A percentile compares a stretch with the other conserved stretches of the same genome.
These are phyloP conservation scores for Sporobolomyces phaffii DNA, from an alignment of 768 basidiomycete genomes.

Conservation along the genomic window DNA sequence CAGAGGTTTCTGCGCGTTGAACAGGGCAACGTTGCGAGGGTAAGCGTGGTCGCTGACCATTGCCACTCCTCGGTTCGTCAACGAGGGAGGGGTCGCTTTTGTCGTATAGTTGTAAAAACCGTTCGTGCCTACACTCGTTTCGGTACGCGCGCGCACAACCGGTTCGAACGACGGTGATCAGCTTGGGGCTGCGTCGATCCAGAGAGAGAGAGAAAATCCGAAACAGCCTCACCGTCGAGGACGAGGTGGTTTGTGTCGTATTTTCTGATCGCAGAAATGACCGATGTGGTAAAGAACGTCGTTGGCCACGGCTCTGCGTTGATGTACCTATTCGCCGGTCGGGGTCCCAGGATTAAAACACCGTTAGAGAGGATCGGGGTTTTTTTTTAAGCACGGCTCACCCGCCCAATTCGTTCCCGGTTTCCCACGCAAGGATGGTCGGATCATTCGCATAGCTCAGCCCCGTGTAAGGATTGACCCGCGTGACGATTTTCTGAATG, in stretches of 20 bases:
- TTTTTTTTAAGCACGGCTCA: no score
- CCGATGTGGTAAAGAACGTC: neutral
- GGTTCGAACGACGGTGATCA: neutral
- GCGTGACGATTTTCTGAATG: constrained; percentile 27
- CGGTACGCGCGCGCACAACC: no score
- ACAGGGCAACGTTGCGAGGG: constrained; percentile 22
- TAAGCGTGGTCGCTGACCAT: constrained; percentile 36
- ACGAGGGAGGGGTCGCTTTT: neutral
- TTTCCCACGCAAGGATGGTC: constrained; percentile 42
- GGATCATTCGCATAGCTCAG: constrained; percentile 34
- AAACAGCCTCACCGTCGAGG: constrained; percentile 27
- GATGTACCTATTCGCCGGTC: no score
- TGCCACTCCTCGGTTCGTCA: neutral
- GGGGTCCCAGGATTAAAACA: no score
- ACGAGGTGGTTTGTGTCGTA: constrained; percentile 16
- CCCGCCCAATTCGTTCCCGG: constrained; percentile 41
- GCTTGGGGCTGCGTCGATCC: neutral
- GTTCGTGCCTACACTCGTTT: constrained; percentile 18
- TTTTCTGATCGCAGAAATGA: neutral
- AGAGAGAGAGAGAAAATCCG: no score
- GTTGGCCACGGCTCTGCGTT: constrained; percentile 25
- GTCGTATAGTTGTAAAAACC: constrained; percentile 32
- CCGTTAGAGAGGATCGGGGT: no score
- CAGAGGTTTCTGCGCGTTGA: constrained; percentile 11
- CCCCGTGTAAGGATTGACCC: constrained; percentile 38